Base-by-base conservation (phyloP, 2,329 filamentous ascomycete species). In the Blastomyces parvus region DNA sequence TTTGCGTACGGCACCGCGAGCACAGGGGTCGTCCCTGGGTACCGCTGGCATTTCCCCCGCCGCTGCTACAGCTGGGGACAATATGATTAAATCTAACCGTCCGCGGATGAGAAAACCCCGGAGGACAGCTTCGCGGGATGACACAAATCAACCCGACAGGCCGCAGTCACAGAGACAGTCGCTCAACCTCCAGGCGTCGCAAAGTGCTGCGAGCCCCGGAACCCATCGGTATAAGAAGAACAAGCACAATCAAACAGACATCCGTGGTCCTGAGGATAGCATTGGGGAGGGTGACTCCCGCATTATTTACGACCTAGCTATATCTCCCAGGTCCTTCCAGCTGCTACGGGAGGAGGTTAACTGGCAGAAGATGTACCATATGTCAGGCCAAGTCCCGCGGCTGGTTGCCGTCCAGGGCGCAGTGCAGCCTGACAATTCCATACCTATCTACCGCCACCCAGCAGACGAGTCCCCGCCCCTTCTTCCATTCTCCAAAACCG, bases 361-460 rank as follows among this genome's bases (percentile, higher is more conserved):
- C 67, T 99, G 93, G 91, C 88, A 93, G 72, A 88, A 84, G 67
- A 97, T 99, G 94, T 88, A 87, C 53, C 94, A 97, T 69, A 88
- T 93, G 67, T 90, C 90, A 42, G 92, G 94, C 33, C 88, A 94
- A 69, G 94, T 97, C 0, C 94, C 94, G 53, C 86, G 94, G 46
- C 84, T 97, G 1, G 90, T 97, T 7, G 91, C 91, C 59, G 91
- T 96, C 25, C 92, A 97, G 74, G 94, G 92, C 3, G 79, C 83
- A 19, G 79, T 91, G 38, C 81, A 80, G 48, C 72, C 80, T 0
- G 86, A 93, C 69, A 90, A 89, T 22, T 72, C 72, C 3, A 87
- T 89, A 73, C 94, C 94, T 27, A 83, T 97, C n/a, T 99, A 99
- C 74, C 88, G 94, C 17, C 94, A 97, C 74, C 94, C 94, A 55